Evolutionary conservation across 164 flowering plant genomes (phyloP).

Genomic region (Vitis labrusca): DNA sequence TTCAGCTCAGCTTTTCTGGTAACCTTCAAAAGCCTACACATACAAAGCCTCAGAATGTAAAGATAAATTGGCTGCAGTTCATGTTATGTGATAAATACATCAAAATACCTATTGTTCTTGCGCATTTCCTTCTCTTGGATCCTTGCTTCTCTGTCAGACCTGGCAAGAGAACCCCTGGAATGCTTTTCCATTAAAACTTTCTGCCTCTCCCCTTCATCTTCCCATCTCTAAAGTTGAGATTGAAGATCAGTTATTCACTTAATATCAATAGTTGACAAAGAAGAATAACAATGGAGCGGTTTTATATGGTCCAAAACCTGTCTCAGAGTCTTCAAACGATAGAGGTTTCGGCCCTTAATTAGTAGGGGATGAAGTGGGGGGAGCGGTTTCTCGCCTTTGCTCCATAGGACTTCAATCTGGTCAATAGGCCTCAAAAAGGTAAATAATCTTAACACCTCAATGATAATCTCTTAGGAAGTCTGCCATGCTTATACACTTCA

Average conservation of each 20-base stretch:
- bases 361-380: constrained; percentile 81
- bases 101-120: constrained; percentile 32
- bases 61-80: background rate
- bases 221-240: constrained; percentile 56
- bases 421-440: constrained; percentile 6
- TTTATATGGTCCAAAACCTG: constrained; percentile 42
- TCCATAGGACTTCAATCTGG: constrained; percentile 88
- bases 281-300: background rate
- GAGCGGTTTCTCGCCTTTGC: constrained; percentile 69
- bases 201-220: constrained; percentile 64
- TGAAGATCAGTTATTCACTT: constrained; percentile 7
- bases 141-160: constrained; percentile 56
- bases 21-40: constrained; percentile 10
- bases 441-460: background rate
- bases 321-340: constrained; percentile 65
- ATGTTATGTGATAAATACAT: background rate
- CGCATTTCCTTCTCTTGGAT: constrained; percentile 46
- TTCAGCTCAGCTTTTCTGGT: constrained; percentile 11
- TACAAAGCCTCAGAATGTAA: background rate
- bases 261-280: background rate
- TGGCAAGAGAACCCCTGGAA: constrained; percentile 65
- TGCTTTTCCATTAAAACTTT: constrained; percentile 71
- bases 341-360: constrained; percentile 87
- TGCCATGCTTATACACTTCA: background rate
- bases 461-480: background rate